These are phyloP conservation scores for Chlorella sp. DNA, from an alignment of 139 green algal genomes.

Conservation along the genomic window DNA sequence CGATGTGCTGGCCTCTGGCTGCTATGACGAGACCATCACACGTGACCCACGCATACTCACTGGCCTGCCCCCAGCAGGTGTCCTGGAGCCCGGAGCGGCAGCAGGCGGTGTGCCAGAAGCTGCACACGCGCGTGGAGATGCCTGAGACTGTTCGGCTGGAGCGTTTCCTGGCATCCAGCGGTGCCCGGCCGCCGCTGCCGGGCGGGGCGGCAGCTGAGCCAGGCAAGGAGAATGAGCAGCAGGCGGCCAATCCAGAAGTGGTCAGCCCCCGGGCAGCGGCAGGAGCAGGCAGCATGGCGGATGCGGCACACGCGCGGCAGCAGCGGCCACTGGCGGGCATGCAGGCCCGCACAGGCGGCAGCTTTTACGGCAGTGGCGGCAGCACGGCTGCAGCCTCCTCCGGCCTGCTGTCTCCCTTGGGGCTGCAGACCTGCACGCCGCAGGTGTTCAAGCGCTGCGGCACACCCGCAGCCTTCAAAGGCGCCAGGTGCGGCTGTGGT, in stretches of 20 bases:
- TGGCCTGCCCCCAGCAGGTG: background rate
- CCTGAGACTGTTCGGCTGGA: constrained; percentile 32
- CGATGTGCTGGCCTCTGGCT: too few species aligned
- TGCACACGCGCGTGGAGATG: constrained; percentile 38
- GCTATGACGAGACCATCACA: too few species aligned
- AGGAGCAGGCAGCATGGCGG: background rate
- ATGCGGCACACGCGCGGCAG: background rate
- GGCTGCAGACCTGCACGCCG: background rate
- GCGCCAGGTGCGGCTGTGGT: background rate
- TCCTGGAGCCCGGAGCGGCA: constrained; percentile 4
- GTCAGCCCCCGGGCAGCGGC: background rate
- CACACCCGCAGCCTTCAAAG: background rate
- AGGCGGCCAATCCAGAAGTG: background rate
- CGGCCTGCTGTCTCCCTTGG: constrained; percentile 6
- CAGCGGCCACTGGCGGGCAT: background rate
- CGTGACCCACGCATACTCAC: too few species aligned
- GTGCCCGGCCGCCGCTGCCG: constrained; percentile 35
- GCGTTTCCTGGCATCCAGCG: background rate
- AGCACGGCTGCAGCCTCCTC: background rate
- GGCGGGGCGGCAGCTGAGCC: background rate
- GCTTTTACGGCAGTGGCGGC: background rate
- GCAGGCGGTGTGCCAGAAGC: constrained; percentile 49
- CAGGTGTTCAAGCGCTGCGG: too few species aligned
- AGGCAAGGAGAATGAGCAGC: constrained; percentile 42
- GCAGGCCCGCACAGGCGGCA: background rate